Base-by-base conservation (phyloP, 371 early-diverging fungal species). In the Lichtheimia ramosa region DNA sequence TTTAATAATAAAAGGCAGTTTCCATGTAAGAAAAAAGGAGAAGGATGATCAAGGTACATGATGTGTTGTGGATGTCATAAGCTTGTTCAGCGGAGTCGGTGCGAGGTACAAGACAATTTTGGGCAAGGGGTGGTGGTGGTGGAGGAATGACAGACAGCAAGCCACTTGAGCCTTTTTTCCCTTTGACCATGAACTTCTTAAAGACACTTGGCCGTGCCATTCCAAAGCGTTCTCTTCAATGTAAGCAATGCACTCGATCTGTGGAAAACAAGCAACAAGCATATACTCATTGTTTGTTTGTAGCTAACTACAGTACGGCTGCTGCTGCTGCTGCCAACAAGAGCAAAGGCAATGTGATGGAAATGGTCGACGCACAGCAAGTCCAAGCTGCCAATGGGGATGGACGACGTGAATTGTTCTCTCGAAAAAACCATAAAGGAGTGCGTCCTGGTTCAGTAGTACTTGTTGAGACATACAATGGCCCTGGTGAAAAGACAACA, bases 381-480 rank as follows among this genome's bases (percentile, higher is more conserved):
- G 62, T 88, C 10, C 69, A 78, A 41, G 79, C 83, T 25, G 68
- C 80, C 51, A 85, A 88, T 49, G 61, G 69, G 5, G 90, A 92
- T 50, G 85, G 88, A 43, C 85, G 89, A 27, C 65, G 69, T 18
- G 75, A 74, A 21, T 71, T 90, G 12, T 88, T 88, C 57, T 69
- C 75, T 61, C 81, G 83, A 54, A 73, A 71, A 39, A 76, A 81
- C 52, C 69, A 78, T 14, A 62, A 83, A 2, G 82, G 87, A 34
- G 68, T 88, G 12, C 73, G 73, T 21, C 83, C 92, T 4, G 94
- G 94, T 16, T 84, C 88, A 61, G 78, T 92, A 14, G 73, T 94
- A 1, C 62, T 85, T 28, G 91, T 94, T 5, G 92, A 92, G 64
- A 85, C 86, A 5, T 73, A 81, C 53, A 90, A 83, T 64, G 85